Evolutionary conservation across 164 flowering plant genomes (phyloP).

Genomic region (Stephania japonica): DNA sequence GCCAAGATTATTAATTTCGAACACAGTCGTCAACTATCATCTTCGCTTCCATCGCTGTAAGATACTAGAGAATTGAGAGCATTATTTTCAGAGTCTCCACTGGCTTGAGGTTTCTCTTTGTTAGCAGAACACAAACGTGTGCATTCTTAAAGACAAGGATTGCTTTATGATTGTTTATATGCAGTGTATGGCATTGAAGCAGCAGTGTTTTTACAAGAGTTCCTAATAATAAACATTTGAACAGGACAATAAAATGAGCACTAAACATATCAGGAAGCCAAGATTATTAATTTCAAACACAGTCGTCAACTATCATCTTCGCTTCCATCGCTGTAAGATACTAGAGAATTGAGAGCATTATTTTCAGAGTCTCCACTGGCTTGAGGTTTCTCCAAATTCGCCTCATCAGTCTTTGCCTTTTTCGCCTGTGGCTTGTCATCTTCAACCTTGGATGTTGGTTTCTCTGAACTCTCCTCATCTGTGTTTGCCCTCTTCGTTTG

Average conservation of each 20-base stretch:
- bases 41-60: constrained; percentile 91
- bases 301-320: constrained; percentile 33
- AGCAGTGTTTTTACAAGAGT: too few species aligned
- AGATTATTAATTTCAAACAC: not conserved
- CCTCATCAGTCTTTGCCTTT: too few species aligned
- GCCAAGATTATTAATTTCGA: not conserved
- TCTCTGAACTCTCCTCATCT: constrained; percentile 25
- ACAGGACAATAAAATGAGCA: too few species aligned
- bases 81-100: constrained; percentile 7
- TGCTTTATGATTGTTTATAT: not conserved
- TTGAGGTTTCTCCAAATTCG: too few species aligned
- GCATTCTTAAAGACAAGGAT: not conserved
- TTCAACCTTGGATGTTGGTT: constrained; percentile 19
- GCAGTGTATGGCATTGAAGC: too few species aligned
- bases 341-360: constrained; percentile 32
- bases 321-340: constrained; percentile 89
- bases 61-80: constrained; percentile 46
- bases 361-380: constrained; percentile 5
- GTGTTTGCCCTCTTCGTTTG: constrained; percentile 69
- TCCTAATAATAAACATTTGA: too few species aligned
- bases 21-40: constrained; percentile 9
- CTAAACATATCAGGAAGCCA: too few species aligned
- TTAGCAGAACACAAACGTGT: not conserved
- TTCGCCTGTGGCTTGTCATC: constrained; percentile 13
- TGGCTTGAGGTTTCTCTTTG: not conserved